Conservation (phyloP, 768 basidiomycete species). For the Glaciozyma antarctica region DNA sequence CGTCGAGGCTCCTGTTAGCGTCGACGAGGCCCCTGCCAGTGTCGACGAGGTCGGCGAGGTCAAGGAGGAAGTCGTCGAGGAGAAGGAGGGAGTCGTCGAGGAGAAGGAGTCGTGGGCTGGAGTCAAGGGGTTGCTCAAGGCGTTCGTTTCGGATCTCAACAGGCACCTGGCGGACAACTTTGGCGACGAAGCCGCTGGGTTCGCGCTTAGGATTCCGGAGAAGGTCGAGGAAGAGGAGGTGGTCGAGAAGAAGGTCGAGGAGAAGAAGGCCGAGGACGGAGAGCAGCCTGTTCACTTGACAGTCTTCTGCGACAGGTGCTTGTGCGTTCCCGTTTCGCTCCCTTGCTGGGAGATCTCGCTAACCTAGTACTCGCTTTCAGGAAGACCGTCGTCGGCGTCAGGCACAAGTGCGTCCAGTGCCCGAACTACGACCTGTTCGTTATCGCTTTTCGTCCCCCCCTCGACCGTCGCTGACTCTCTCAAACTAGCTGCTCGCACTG, state of each 20-base stretch:
- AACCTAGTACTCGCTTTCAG: constrained; percentile 16
- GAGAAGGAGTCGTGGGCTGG: neutral
- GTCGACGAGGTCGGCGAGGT: neutral
- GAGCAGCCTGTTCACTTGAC: neutral
- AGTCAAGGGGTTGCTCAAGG: constrained; percentile 13
- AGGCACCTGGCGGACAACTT: constrained; percentile 27
- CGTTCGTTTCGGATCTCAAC: constrained; percentile 26
- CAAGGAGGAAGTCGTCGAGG: neutral
- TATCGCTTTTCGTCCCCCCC: neutral
- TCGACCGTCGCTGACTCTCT: neutral
- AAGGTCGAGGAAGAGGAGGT: neutral
- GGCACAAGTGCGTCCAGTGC: constrained; percentile 57
- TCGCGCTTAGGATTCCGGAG: constrained; percentile 1
- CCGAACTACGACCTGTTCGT: constrained; percentile 25
- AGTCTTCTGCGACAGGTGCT: constrained; percentile 27
- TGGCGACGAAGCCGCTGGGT: constrained; percentile 19
- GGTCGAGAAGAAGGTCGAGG: neutral
- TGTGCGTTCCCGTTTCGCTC: neutral
- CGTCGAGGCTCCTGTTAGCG: neutral
- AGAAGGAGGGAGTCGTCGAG: neutral
- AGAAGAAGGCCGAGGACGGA: neutral
- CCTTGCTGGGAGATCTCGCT: neutral
- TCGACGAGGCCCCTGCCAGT: neutral
- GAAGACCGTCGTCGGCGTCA: constrained; percentile 51
- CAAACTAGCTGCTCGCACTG: constrained; percentile 1